Conservation (phyloP, 192 early-diverging fungal species). For the Helicostylum pulchrum region DNA sequence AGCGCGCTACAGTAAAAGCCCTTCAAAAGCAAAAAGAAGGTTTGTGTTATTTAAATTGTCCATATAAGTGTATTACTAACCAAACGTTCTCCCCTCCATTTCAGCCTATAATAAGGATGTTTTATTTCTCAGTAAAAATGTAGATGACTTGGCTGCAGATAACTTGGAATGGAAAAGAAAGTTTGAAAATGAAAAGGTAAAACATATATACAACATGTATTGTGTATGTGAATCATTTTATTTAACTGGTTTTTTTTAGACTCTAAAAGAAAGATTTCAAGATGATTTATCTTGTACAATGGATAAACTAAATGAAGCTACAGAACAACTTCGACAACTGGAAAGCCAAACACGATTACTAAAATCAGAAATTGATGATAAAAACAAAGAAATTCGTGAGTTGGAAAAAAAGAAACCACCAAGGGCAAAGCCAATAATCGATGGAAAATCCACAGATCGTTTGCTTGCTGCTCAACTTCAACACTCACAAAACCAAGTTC, state of each 20-base stretch:
- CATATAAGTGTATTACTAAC: neutral
- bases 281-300: slow-evolving; percentile 23
- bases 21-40: slow-evolving; percentile 37
- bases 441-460: slow-evolving; percentile 7
- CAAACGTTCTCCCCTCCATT: neutral
- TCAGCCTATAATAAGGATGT: slow-evolving; percentile 31
- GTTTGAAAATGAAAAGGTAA: slow-evolving; percentile 27
- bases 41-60: neutral
- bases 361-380: slow-evolving; percentile 12
- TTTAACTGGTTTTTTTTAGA: neutral
- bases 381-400: slow-evolving; percentile 1
- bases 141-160: slow-evolving; percentile 21
- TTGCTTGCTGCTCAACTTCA: slow-evolving; percentile 18
- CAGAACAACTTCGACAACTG: slow-evolving; percentile 15
- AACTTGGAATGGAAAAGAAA: slow-evolving; percentile 24
- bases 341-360: neutral
- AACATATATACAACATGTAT: too few species aligned
- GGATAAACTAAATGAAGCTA: slow-evolving; percentile 22
- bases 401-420: slow-evolving; percentile 4
- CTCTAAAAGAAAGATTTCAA: slow-evolving; percentile 15
- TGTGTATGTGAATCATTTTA: neutral
- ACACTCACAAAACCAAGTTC: slow-evolving; percentile 23
- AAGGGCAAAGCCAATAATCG: neutral
- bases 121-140: slow-evolving; percentile 30
- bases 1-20: slow-evolving; percentile 20